Evolutionary conservation across 306 rosid species (phyloP).

Genomic region (Medicago ruthenica): DNA sequence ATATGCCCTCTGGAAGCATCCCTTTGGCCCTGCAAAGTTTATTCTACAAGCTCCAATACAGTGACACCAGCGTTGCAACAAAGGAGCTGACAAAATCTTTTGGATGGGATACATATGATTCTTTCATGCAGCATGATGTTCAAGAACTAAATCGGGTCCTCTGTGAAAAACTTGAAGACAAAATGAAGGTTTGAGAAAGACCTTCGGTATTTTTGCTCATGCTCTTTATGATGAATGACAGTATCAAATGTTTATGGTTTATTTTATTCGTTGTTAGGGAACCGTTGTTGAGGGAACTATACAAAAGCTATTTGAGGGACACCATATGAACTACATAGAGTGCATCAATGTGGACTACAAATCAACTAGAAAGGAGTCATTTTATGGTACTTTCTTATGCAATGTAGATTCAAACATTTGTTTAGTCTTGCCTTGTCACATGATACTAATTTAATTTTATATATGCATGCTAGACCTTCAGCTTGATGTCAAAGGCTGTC

Average conservation of each 20-base stretch:
- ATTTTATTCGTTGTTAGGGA: constrained; percentile 60
- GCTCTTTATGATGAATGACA: constrained; percentile 8
- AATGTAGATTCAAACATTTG: constrained; percentile 12
- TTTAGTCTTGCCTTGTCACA: constrained; percentile 4
- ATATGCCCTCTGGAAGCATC: constrained; percentile 78
- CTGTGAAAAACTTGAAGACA: constrained; percentile 83
- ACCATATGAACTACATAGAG: constrained; percentile 94
- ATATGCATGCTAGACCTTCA: constrained; percentile 74
- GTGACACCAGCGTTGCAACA: constrained; percentile 81
- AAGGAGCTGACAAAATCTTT: constrained; percentile 85
- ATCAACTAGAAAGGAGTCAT: constrained; percentile 94
- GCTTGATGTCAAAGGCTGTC: constrained; percentile 96
- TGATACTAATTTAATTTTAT: constrained; percentile 41
- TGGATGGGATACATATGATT: constrained; percentile 92
- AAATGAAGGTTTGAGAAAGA: constrained; percentile 66
- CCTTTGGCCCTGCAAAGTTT: constrained; percentile 84
- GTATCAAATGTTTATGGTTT: constrained; percentile 24
- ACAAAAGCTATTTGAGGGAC: constrained; percentile 93
- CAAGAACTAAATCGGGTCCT: constrained; percentile 82
- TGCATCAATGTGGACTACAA: constrained; percentile 95
- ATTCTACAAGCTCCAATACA: constrained; percentile 84
- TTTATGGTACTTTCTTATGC: constrained; percentile 71
- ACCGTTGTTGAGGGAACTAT: constrained; percentile 98
- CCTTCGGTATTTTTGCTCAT: constrained; percentile 18
- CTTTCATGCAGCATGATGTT: constrained; percentile 92